A percentile compares a stretch with the other conserved stretches of the same genome.
Evolutionary conservation across 2,329 filamentous ascomycete species (phyloP).

Genomic region (Graphiopsis chlorocephala): DNA sequence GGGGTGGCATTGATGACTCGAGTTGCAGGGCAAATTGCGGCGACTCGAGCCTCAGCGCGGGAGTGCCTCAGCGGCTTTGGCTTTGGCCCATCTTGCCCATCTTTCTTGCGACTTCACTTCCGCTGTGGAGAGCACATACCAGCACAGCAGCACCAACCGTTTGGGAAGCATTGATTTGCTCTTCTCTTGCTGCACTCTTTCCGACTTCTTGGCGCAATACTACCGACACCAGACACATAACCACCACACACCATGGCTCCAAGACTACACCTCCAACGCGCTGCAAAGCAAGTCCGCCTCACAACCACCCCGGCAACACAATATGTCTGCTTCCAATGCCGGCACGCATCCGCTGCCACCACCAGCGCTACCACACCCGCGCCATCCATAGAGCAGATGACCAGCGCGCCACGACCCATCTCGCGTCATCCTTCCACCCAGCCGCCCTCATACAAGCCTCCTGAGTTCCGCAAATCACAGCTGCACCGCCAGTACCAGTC

Average conservation of each 20-base stretch:
- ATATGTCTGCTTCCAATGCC: constrained; percentile 39
- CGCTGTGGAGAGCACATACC: neutral
- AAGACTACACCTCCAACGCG: constrained; percentile 45
- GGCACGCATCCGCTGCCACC: constrained; percentile 48
- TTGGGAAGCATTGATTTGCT: constrained; percentile 14
- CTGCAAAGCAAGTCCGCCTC: constrained; percentile 32
- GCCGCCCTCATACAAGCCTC: constrained; percentile 80
- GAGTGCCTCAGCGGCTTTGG: constrained; percentile 5
- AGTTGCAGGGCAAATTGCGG: neutral
- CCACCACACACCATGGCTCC: constrained; percentile 49
- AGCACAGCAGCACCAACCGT: neutral
- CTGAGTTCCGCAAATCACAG: constrained; percentile 87
- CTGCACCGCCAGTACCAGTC: constrained; percentile 84
- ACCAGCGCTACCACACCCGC: constrained; percentile 52
- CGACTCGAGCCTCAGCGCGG: constrained; percentile 7
- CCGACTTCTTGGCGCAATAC: neutral
- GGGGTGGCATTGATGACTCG: constrained; percentile 8
- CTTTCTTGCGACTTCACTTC: constrained; percentile 15
- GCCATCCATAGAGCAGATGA: constrained; percentile 51
- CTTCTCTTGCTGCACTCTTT: neutral
- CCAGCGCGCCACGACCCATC: constrained; percentile 44
- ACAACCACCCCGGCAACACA: constrained; percentile 25
- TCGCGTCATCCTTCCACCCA: constrained; percentile 62
- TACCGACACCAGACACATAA: neutral
- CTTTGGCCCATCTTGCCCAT: no score